These are phyloP conservation scores for Penicillium verrucosum DNA, from an alignment of 2,329 filamentous ascomycete genomes.

Conservation along the genomic window DNA sequence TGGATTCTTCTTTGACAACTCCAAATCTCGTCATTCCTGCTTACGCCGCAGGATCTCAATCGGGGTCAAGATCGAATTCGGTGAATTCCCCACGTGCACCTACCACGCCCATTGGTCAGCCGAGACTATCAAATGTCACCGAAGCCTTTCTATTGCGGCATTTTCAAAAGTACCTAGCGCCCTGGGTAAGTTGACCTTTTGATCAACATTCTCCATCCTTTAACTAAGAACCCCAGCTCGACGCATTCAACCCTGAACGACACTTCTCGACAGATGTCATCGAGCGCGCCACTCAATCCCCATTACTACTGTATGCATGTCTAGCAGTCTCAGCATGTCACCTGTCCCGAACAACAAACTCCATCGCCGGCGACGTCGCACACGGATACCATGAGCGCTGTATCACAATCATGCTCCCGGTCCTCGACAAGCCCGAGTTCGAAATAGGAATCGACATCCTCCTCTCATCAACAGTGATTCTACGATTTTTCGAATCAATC, in stretches of 20 bases:
- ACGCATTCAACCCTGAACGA: conserved; percentile 31
- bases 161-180: conserved; percentile 32
- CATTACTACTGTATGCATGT: conserved; percentile 34
- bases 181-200: conserved; percentile 26
- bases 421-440: conserved; percentile 31
- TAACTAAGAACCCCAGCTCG: conserved; percentile 23
- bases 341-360: conserved; percentile 31
- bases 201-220: no score
- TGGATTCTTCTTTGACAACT: conserved; percentile 21
- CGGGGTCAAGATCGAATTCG: conserved; percentile 15
- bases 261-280: conserved; percentile 33
- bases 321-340: conserved; percentile 35
- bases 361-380: conserved; percentile 28
- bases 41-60: conserved; percentile 9
- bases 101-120: conserved; percentile 20
- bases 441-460: conserved; percentile 34
- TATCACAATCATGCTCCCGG: conserved; percentile 34
- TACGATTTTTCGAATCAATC: conserved; percentile 37
- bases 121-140: conserved; percentile 28
- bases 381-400: conserved; percentile 37
- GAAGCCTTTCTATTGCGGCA: conserved; percentile 36
- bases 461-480: conserved; percentile 34
- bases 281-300: conserved; percentile 30
- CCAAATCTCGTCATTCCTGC: conserved; percentile 11
- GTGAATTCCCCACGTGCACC: conserved; percentile 19